These are phyloP conservation scores for Pluteus cervinus DNA, from an alignment of 768 basidiomycete genomes.

Conservation along the genomic window DNA sequence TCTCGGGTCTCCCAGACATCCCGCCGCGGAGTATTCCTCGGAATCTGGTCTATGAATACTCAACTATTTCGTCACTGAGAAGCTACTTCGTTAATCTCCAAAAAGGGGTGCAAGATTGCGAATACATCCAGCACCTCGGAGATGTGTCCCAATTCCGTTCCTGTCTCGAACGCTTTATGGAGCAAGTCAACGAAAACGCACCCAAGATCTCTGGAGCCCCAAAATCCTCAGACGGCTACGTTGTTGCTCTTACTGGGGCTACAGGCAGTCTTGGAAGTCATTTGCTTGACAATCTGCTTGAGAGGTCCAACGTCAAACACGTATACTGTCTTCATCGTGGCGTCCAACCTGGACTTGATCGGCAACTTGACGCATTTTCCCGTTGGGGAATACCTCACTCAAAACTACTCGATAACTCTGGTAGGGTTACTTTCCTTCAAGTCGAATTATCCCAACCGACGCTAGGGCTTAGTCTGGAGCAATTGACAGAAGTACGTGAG, in stretches of 20 bases:
- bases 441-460: too few relatives aligned
- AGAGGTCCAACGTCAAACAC: slow-evolving; percentile 9
- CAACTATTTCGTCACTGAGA: slow-evolving; percentile 5
- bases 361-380: too few relatives aligned
- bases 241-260: slow-evolving; percentile 25
- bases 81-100: slow-evolving; percentile 3
- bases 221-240: slow-evolving; percentile 12
- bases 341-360: too few relatives aligned
- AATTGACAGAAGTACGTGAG: too few relatives aligned
- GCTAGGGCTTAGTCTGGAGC: too few relatives aligned
- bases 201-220: too few relatives aligned
- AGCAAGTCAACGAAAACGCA: too few relatives aligned
- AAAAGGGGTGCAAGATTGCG: not conserved
- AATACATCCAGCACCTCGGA: not conserved
- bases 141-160: slow-evolving; percentile 1
- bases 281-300: slow-evolving; percentile 17
- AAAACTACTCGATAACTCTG: too few relatives aligned
- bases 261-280: slow-evolving; percentile 26
- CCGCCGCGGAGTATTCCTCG: slow-evolving; percentile 2
- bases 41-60: slow-evolving; percentile 6
- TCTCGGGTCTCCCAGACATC: slow-evolving; percentile 4
- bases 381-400: too few relatives aligned
- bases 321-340: slow-evolving; percentile 21
- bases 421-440: too few relatives aligned
- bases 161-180: slow-evolving; percentile 5